phyloP scores from a whole-genome alignment of 345 rosid species.

The Aegle marmelos region DNA sequence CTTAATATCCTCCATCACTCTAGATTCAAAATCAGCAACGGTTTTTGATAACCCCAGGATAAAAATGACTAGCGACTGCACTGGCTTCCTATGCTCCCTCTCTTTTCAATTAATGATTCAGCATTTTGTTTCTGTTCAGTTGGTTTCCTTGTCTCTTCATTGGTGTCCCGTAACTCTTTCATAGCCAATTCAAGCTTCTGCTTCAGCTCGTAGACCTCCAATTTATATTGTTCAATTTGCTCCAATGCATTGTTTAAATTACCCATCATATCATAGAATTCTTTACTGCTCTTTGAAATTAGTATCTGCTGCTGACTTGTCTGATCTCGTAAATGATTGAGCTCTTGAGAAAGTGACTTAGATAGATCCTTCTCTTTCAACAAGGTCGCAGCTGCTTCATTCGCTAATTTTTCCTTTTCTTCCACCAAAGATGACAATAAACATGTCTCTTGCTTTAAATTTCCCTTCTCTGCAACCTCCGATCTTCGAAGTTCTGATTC shows the following conservation, averaged over 20 bases:
- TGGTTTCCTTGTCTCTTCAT: no score
- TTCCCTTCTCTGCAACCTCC: no score
- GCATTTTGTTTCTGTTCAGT: conserved; percentile 31
- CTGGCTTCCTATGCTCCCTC: conserved; percentile 37
- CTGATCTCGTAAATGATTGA: conserved; percentile 29
- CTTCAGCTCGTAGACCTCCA: conserved; percentile 32
- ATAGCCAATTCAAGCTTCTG: conserved; percentile 32
- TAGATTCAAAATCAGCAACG: conserved; percentile 42
- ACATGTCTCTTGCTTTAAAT: no score
- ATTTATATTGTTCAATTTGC: conserved; percentile 31
- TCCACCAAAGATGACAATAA: no score
- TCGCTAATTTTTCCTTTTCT: conserved; percentile 37
- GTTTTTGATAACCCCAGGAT: conserved; percentile 34
- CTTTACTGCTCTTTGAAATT: conserved; percentile 36
- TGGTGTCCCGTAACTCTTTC: conserved; percentile 29
- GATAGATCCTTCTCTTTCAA: conserved; percentile 40
- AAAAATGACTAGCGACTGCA: conserved; percentile 35
- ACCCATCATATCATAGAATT: conserved; percentile 26
- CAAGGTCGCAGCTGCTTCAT: conserved; percentile 37
- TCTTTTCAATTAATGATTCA: conserved; percentile 38
- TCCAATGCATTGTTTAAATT: conserved; percentile 38
- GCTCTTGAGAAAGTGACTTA: conserved; percentile 39
- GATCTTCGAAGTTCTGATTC: no score
- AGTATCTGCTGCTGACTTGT: conserved; percentile 33
- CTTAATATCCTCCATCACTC: conserved; percentile 35